Conservation (phyloP, 805 yeast species). For the Pichia membranifaciens region DNA sequence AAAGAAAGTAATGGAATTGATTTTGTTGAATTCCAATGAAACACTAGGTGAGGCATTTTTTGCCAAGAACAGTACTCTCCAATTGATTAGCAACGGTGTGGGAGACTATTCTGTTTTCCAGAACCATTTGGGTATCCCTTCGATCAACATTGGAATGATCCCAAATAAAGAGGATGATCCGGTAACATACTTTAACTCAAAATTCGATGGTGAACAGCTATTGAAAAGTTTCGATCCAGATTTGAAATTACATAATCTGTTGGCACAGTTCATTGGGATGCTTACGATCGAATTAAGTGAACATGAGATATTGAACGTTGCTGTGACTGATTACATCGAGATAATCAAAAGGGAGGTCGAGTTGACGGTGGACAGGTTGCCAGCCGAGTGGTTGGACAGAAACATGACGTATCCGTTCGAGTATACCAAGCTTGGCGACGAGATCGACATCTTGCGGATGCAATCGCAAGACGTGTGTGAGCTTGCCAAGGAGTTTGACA, state of each 20-base stretch:
- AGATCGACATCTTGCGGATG: conserved; percentile 12
- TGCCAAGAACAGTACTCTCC: conserved; percentile 32
- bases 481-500: conserved; percentile 19
- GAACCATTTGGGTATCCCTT: conserved; percentile 62
- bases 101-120: conserved; percentile 58
- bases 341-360: conserved; percentile 36
- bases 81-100: conserved; percentile 40
- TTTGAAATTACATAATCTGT: conserved; percentile 45
- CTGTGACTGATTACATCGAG: conserved; percentile 41
- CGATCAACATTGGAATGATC: conserved; percentile 43
- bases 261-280: conserved; percentile 57
- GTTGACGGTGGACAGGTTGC: conserved; percentile 20
- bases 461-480: conserved; percentile 7
- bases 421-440: conserved; percentile 32
- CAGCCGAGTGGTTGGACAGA: conserved; percentile 28
- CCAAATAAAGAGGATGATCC: conserved; percentile 37
- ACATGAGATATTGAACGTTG: conserved; percentile 48
- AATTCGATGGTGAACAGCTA: conserved; percentile 55
- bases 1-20: conserved; percentile 37
- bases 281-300: conserved; percentile 49
- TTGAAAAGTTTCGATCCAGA: conserved; percentile 41
- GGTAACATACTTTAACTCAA: conserved; percentile 52
- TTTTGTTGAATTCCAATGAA: conserved; percentile 37
- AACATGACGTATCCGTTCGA: conserved; percentile 13
- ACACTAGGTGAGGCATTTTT: conserved; percentile 47